Conservation (phyloP, 2,329 filamentous ascomycete species). For the Fusarium sp. region DNA sequence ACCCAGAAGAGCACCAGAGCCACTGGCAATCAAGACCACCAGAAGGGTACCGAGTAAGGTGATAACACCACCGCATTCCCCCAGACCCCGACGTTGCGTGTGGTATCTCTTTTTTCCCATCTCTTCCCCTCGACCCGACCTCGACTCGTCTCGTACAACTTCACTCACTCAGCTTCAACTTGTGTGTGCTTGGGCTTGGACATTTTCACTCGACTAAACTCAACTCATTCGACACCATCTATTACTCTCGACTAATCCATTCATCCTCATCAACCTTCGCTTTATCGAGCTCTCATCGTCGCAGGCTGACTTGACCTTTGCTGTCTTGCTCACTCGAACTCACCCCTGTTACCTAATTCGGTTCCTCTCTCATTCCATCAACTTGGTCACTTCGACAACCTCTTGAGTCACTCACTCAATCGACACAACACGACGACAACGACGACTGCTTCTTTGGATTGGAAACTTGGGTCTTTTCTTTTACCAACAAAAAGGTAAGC, state of each 20-base stretch:
- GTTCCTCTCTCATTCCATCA: conserved; percentile 31
- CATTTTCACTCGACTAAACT: conserved; percentile 18
- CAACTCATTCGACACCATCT: conserved; percentile 9
- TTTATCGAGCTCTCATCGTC: conserved; percentile 17
- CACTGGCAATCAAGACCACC: conserved; percentile 28
- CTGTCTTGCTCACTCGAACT: conserved; percentile 6
- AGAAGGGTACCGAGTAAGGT: conserved; percentile 40
- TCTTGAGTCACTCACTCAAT: conserved; percentile 23
- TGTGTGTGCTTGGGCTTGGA: conserved; percentile 27
- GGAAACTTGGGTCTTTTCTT: not conserved
- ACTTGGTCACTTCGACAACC: conserved; percentile 23
- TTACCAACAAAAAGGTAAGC: conserved; percentile 15
- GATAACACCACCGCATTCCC: conserved; percentile 47
- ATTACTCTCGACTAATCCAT: conserved; percentile 12
- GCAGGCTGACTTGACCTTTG: conserved; percentile 12
- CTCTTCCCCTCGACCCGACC: conserved; percentile 29
- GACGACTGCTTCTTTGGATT: conserved; percentile 21
- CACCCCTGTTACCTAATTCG: conserved; percentile 14
- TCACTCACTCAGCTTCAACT: conserved; percentile 22
- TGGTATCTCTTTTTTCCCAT: conserved; percentile 30
- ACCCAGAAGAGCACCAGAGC: conserved; percentile 30
- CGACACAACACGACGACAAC: conserved; percentile 10
- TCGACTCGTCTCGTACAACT: conserved; percentile 21
- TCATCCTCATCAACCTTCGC: conserved; percentile 14
- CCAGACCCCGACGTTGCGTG: conserved; percentile 40